Base-by-base conservation (phyloP, 257 asterid species). In the Primulina eburnea region DNA sequence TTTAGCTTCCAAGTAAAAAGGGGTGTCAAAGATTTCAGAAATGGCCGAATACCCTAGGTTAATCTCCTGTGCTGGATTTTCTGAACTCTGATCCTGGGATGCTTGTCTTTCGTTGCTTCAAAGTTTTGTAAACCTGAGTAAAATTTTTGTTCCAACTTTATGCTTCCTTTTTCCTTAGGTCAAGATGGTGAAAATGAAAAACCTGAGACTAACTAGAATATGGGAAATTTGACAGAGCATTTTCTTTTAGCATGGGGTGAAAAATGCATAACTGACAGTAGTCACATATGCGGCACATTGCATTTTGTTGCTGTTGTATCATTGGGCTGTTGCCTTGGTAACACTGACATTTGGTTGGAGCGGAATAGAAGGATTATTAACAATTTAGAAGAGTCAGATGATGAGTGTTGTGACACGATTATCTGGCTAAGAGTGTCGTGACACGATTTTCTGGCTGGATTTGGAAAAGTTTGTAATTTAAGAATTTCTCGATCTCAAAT, bases 111-210 rank as follows among this genome's bases (percentile, higher is more conserved):
- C 29, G 18, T 61, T 24, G 7, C 38, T 0, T 57, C 60, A n/a
- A 29, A 20, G 26, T 53, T 57, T 62, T 7, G 47, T 60, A 43
- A 35, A 62, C 70, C 65, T 33, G 56, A 35, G 47, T 53, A 34
- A 26, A 71, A 16, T 60, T 20, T 17, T 52, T 21, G 18, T 8
- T 29, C 17, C 40, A 35, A 24, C 62, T 21, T 53, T 55, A 6
- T 69, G 65, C n/a, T 40, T 24, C 34, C 17, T 11, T 28, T 12
- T 64, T 71, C 37, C 57, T 75, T 47, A 34, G 61, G 61, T 67
- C 71, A 65, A 68, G 58, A 63, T 60, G 68, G 34, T 63, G 68
- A 60, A 64, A 59, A 62, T 33, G 34, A 64, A 71, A 60, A 58
- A 38, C 35, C 29, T 17, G 29, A 17, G 63, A 20, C 20, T 71